Base-by-base conservation (phyloP, 352 stramenopile species). In the Blastocystis sp. region DNA sequence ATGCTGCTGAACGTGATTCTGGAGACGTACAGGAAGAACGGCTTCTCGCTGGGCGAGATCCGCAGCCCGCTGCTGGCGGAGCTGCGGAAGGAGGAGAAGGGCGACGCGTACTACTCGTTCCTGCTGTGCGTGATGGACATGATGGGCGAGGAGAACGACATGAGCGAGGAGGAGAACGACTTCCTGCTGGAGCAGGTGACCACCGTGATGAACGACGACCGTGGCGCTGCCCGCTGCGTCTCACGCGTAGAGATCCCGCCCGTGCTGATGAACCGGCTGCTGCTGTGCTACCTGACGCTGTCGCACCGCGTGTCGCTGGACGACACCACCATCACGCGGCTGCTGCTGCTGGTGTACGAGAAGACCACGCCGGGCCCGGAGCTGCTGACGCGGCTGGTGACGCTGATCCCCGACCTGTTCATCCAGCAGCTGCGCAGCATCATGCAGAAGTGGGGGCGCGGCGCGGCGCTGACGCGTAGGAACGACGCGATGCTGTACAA, bases 31-130 rank as follows among this genome's bases (percentile, higher is more conserved):
- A n/a, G n/a, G 2, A 66, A 69, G 55, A 85, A 85, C 41, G 37
- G 35, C 35, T 69, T 51, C 45, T 51, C 31, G n/a, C 50, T 85
- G 16, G 16, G 19, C 51, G 29, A 24, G 51, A 24, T 65, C 4
- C 33, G 31, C 21, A n/a, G 31, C 33, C 24, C 33, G 60, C 51
- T 85, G 1, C 9, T 85, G 24, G 41, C 51, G 60, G 35, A 62
- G 31, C n/a, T 69, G 26, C 29, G 39, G 9, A 51, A 50, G 6
- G 50, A 16, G 66, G n/a, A 37, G 21, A 37, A 45, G 6, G 45
- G n/a, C 24, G 74, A 85, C n/a, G 55, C 29, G 4, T 85, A 70
- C 41, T 85, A 85, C 41, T 61, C 41, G 10, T 24, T 85, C 10
- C 61, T 85, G 74, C 31, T 85, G 74, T 66, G 45, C 1, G 45